Percentiles rank a stretch among this genome's conserved stretches.
These are phyloP conservation scores for Eimeria sp. DNA, from an alignment of 169 alveolate genomes.

Conservation along the genomic window DNA sequence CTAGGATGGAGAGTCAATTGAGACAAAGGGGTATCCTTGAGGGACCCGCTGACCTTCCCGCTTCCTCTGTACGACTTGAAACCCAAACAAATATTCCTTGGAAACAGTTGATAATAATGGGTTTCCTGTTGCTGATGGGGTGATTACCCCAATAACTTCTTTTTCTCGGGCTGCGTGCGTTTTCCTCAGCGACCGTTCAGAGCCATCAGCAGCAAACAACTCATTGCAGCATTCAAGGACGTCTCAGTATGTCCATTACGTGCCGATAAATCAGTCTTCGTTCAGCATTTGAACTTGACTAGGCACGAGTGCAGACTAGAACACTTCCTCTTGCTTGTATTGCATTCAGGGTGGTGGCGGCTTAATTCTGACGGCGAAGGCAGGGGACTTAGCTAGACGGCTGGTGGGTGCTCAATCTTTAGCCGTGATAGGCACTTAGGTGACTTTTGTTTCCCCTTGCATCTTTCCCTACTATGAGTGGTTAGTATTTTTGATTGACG, in stretches of 20 bases:
- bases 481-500: background rate
- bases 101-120: background rate
- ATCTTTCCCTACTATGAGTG: background rate
- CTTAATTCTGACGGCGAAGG: constrained; percentile 64
- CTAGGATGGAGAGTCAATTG: constrained; percentile 19
- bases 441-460: background rate
- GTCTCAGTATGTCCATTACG: constrained; percentile 14
- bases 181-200: constrained; percentile 45
- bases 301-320: background rate
- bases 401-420: background rate
- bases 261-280: background rate
- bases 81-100: background rate
- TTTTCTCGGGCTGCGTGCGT: constrained; percentile 26
- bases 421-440: background rate
- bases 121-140: background rate
- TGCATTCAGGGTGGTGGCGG: constrained; percentile 64
- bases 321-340: background rate
- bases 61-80: constrained; percentile 4
- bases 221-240: constrained; percentile 68
- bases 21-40: background rate
- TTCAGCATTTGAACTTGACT: background rate
- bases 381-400: constrained; percentile 68
- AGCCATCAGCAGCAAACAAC: constrained; percentile 33
- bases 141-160: background rate
- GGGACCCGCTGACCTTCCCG: background rate